phyloP scores from a whole-genome alignment of 148 eudicot genomes.

The Chenopodium suecicum region DNA sequence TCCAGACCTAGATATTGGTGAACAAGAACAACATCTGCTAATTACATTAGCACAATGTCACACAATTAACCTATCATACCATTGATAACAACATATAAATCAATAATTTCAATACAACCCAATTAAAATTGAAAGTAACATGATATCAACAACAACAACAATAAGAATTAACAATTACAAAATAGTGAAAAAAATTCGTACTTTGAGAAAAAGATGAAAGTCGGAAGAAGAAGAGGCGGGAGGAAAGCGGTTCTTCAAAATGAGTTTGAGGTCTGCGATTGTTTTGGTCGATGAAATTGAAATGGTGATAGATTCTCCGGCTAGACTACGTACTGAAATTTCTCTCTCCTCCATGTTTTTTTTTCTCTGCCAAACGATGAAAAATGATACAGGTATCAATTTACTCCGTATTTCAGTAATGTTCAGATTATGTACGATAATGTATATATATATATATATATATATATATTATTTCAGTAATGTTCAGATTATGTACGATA shows the following conservation, averaged over 20 bases:
- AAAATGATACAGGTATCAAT: too few relatives aligned
- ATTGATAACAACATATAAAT: neutral
- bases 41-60: neutral
- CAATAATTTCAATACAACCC: neutral
- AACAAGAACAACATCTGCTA: too few relatives aligned
- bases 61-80: neutral
- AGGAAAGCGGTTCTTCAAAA: conserved; percentile 44
- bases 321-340: conserved; percentile 55
- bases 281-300: conserved; percentile 44
- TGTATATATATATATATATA: too few relatives aligned
- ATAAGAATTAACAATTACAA: conserved; percentile 6
- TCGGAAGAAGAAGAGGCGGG: conserved; percentile 48
- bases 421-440: too few relatives aligned
- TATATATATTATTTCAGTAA: too few relatives aligned
- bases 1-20: too few relatives aligned
- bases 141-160: neutral
- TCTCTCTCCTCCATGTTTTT: conserved; percentile 22
- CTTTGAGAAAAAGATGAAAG: conserved; percentile 82
- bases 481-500: too few relatives aligned
- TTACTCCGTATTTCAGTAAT: too few relatives aligned
- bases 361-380: too few relatives aligned
- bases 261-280: conserved; percentile 55
- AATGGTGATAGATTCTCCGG: conserved; percentile 65
- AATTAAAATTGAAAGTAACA: neutral
- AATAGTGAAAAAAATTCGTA: neutral